Conservation (phyloP, 331 rosid genomes). For the Malus hybrid region DNA sequence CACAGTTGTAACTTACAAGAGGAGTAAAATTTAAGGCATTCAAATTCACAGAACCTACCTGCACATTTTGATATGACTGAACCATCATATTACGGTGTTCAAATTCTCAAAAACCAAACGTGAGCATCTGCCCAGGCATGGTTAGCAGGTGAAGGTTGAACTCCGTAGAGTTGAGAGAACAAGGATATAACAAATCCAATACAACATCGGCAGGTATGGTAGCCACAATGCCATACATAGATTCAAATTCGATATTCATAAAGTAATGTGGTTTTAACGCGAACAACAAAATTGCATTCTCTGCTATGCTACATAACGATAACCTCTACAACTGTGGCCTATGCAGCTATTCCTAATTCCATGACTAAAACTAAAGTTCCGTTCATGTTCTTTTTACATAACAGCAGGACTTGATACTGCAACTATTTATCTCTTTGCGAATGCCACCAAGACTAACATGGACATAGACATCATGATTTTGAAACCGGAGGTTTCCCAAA, state of each 20-base stretch:
- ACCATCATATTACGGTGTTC: no score
- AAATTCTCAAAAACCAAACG: no score
- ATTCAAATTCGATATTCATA: neutral
- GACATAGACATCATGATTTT: slow-evolving; percentile 77
- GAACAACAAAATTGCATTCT: slow-evolving; percentile 1
- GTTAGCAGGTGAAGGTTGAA: no score
- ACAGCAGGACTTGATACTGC: neutral
- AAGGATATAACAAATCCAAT: neutral
- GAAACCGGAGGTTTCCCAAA: slow-evolving; percentile 88
- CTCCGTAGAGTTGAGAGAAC: no score
- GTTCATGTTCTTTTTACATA: slow-evolving; percentile 16
- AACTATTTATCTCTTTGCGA: slow-evolving; percentile 61
- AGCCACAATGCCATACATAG: neutral
- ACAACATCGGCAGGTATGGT: neutral
- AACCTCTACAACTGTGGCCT: slow-evolving; percentile 21
- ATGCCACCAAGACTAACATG: slow-evolving; percentile 70
- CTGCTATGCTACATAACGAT: neutral
- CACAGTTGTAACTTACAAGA: no score
- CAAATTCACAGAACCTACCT: no score
- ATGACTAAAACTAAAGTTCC: slow-evolving; percentile 3
- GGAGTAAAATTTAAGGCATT: no score
- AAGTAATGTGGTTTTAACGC: neutral
- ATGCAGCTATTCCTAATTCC: slow-evolving; percentile 23
- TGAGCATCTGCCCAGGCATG: no score
- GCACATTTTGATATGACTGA: no score